These are phyloP conservation scores for Phytophthora pistaciae DNA, from an alignment of 352 stramenopile species.

Conservation along the genomic window DNA sequence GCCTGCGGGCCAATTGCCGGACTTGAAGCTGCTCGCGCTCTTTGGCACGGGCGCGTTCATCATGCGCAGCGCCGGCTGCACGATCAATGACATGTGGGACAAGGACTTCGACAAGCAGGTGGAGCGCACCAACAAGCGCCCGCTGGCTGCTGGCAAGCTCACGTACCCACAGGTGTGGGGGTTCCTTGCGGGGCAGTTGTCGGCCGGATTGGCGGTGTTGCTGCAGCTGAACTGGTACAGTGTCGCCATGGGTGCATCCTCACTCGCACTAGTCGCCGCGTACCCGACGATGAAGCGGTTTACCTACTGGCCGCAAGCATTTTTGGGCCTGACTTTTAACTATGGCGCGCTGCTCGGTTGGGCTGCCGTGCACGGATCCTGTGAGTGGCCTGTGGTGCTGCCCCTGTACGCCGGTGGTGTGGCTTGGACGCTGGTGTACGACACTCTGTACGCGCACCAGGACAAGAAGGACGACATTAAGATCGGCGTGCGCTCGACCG, in stretches of 20 bases:
- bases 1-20: conserved; percentile 77
- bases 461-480: conserved; percentile 97
- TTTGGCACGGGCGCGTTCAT: conserved; percentile 94
- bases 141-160: conserved; percentile 93
- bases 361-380: conserved; percentile 87
- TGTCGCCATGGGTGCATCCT: conserved; percentile 93
- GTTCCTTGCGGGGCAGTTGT: conserved; percentile 96
- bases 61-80: conserved; percentile 98
- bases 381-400: conserved; percentile 88
- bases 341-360: conserved; percentile 97
- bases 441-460: conserved; percentile 99
- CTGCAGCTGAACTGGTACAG: conserved; percentile 96
- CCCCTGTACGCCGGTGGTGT: conserved; percentile 96
- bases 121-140: conserved; percentile 94
- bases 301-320: conserved; percentile 97
- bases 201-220: conserved; percentile 93
- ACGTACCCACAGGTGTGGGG: conserved; percentile 90
- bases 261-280: conserved; percentile 93
- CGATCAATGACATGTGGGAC: conserved; percentile 99
- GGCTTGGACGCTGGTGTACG: conserved; percentile 99
- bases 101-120: conserved; percentile 97
- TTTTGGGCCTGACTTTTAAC: conserved; percentile 99
- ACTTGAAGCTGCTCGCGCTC: conserved; percentile 82
- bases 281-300: conserved; percentile 99
- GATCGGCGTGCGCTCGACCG: conserved; percentile 97